These are phyloP conservation scores for Grosmannia serpens DNA, from an alignment of 2,329 filamentous ascomycete genomes.

Conservation along the genomic window DNA sequence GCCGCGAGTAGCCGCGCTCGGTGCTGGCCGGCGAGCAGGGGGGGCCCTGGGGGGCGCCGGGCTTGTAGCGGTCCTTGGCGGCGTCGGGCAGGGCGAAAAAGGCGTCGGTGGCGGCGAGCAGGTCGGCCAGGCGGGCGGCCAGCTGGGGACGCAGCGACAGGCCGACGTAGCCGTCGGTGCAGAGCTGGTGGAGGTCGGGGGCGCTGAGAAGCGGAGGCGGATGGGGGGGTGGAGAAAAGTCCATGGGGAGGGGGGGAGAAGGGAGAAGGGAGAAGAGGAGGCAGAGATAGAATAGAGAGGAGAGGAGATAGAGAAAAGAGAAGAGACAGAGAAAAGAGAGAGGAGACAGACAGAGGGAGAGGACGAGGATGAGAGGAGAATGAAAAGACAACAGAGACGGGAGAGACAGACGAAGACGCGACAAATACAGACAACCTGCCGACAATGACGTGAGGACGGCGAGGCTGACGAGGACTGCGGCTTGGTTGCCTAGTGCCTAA, in stretches of 20 bases:
- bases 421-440: neutral
- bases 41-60: slow-evolving; percentile 2
- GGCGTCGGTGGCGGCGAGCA: slow-evolving; percentile 5
- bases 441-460: neutral
- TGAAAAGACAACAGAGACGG: neutral
- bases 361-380: too few relatives aligned
- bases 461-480: neutral
- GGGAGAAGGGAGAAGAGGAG: neutral
- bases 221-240: slow-evolving; percentile 5
- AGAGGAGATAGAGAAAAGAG: too few relatives aligned
- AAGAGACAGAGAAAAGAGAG: neutral
- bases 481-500: neutral
- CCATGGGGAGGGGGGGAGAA: neutral
- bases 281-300: neutral
- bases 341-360: neutral
- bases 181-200: slow-evolving; percentile 10
- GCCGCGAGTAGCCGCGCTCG: slow-evolving; percentile 12
- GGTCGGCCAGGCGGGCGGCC: neutral
- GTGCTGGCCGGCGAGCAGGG: slow-evolving; percentile 6
- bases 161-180: slow-evolving; percentile 11
- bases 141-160: slow-evolving; percentile 9
- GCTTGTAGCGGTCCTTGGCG: slow-evolving; percentile 7
- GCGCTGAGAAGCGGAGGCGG: slow-evolving; percentile 13
- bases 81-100: slow-evolving; percentile 10
- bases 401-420: neutral